Evolutionary conservation across 2,329 filamentous ascomycete genomes (phyloP).

Genomic region (Cytospora schulzeri): DNA sequence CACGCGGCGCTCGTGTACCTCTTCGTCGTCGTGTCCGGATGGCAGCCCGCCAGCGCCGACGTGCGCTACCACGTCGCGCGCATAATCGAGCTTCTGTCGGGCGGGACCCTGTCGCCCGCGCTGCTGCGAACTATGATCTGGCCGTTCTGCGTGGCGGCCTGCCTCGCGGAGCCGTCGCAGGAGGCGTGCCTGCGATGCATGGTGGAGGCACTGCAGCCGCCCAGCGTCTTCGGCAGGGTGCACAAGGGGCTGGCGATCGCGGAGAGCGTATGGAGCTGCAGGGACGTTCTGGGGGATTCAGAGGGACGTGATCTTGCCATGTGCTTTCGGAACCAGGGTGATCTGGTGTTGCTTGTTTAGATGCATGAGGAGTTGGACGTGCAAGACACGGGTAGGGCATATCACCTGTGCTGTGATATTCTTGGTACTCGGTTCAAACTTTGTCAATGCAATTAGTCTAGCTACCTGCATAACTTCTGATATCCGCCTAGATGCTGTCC

Average conservation of each 20-base stretch:
- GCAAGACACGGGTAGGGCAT: not conserved
- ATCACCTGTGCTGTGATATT: not conserved
- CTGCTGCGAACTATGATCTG: conserved; percentile 40
- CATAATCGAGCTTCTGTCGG: conserved; percentile 27
- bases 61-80: conserved; percentile 37
- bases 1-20: conserved; percentile 52
- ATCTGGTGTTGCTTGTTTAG: not conserved
- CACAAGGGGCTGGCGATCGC: no score
- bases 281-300: not conserved
- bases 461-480: not conserved
- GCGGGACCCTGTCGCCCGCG: conserved; percentile 31
- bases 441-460: not conserved
- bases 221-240: no score
- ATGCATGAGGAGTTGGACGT: not conserved
- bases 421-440: not conserved
- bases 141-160: conserved; percentile 42
- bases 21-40: conserved; percentile 51
- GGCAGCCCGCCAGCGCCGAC: conserved; percentile 50
- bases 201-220: conserved; percentile 43
- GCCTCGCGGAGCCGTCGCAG: conserved; percentile 41
- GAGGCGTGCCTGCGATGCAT: conserved; percentile 47
- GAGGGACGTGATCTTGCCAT: not conserved
- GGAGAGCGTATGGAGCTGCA: no score
- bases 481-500: not conserved
- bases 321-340: not conserved